Evolutionary conservation across 208 protist genomes (phyloP).

Genomic region (Trichomonas gallinae): DNA sequence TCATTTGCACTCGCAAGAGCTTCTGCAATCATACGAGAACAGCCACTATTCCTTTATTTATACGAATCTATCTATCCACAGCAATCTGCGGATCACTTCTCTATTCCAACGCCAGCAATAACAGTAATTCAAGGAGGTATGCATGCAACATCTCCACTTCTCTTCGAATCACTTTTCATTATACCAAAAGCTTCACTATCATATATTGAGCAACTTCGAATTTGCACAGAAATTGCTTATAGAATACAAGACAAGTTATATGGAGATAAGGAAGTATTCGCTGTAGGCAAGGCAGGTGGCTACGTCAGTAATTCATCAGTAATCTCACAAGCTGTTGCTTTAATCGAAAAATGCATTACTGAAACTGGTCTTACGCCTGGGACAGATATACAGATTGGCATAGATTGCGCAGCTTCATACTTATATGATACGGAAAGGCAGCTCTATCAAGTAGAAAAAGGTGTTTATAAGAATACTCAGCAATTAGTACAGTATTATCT

Average conservation of each 20-base stretch:
- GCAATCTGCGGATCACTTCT: neutral
- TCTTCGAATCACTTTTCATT: neutral
- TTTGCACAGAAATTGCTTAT: neutral
- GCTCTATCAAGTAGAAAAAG: neutral
- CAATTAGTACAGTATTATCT: conserved; percentile 8
- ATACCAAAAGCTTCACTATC: neutral
- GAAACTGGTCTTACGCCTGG: neutral
- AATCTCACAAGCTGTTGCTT: neutral
- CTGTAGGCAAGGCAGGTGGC: neutral
- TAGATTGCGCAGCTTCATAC: neutral
- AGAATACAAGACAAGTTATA: neutral
- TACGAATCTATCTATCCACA: neutral
- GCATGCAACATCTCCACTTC: neutral
- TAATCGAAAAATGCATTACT: neutral
- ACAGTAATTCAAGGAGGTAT: neutral
- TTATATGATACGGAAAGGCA: neutral
- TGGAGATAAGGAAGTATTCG: neutral
- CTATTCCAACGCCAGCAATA: neutral
- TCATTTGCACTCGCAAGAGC: neutral
- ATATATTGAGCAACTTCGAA: neutral
- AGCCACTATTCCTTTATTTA: neutral
- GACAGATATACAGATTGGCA: neutral
- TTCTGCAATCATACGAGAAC: neutral
- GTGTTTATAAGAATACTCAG: neutral
- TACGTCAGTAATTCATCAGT: neutral